Evolutionary conservation across 345 rosid genomes (phyloP), one percentile per base, ranked within the genome.

Genomic region (Murraya koenigii): DNA sequence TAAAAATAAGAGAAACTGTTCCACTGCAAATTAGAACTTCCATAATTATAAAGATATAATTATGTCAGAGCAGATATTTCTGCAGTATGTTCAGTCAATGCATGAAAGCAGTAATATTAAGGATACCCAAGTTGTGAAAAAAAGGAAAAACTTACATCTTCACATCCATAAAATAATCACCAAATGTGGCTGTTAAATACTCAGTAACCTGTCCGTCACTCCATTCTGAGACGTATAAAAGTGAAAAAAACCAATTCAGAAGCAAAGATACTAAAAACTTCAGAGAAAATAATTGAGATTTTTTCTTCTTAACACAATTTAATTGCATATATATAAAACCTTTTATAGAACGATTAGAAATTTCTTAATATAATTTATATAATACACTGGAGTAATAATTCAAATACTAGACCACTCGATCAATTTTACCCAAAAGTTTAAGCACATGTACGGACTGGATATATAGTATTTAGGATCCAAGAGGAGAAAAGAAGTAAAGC

Each of bases 151-250:
- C 97, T 91, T 88, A 93, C 98, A 91, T 85, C 89, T 94, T 94
- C 61, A 97, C 97, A 90, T 97, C 97, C 68, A 93, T 84, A 77
- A 97, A 97, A 80, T 97, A 97, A 82, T 97, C 99, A 62, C 94
- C 92, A 84, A 92, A 97, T 75, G 98, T 97, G 77, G 97, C 98
- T 67, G 94, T 97, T 6, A 94, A 89, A 85, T 71, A 94, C 88
- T 94, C 98, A 0, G 99, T 92, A 77, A 97, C 98, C 82, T 94
- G 97, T 80, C 94, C 99, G 82, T 97, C 99, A 36, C 66, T 74
- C 99, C 99, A 97, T 71, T 97, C 99, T 97, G 91, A 84, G 87
- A 87, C 71, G 83, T 54, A 78, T 39, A 67, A 28, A 64, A 80
- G 30, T 75, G 49, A 80, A 80, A 75, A 75, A 77, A 62, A 35